These are phyloP conservation scores for Paraleonurus japonicus DNA, from an alignment of 257 asterid genomes.

Conservation along the genomic window DNA sequence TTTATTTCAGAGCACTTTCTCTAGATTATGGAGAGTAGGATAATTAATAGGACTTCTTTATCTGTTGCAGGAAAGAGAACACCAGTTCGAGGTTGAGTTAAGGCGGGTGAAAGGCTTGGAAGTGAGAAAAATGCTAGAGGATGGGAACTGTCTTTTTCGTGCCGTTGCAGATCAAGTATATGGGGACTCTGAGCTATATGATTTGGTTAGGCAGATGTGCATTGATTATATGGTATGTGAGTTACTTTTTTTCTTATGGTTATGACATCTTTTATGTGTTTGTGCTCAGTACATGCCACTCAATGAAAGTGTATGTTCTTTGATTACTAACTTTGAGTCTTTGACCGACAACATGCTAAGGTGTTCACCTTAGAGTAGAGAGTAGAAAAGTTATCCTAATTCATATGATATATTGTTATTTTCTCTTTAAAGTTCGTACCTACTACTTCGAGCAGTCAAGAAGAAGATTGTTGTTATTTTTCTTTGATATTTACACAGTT, in stretches of 20 bases:
- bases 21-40: neutral
- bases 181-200: constrained; percentile 89
- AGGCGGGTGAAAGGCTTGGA: constrained; percentile 88
- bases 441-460: neutral
- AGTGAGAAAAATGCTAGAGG: constrained; percentile 91
- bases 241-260: constrained; percentile 14
- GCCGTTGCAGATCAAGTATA: constrained; percentile 99
- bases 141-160: constrained; percentile 97
- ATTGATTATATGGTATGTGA: constrained; percentile 90
- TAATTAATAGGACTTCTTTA: constrained; percentile 12
- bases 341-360: neutral
- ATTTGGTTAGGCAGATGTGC: constrained; percentile 98
- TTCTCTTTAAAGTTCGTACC: neutral
- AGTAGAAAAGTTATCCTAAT: neutral
- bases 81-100: constrained; percentile 79
- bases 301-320: neutral
- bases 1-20: constrained; percentile 8
- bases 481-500: neutral
- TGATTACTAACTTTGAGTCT: constrained; percentile 18
- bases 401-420: constrained; percentile 6
- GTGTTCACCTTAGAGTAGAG: neutral
- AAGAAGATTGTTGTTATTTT: neutral
- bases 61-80: constrained; percentile 85
- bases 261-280: constrained; percentile 1
- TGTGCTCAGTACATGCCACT: constrained; percentile 5